Evolutionary conservation across 2,329 filamentous ascomycete species (phyloP).

Genomic region (Biscogniauxia marginata): DNA sequence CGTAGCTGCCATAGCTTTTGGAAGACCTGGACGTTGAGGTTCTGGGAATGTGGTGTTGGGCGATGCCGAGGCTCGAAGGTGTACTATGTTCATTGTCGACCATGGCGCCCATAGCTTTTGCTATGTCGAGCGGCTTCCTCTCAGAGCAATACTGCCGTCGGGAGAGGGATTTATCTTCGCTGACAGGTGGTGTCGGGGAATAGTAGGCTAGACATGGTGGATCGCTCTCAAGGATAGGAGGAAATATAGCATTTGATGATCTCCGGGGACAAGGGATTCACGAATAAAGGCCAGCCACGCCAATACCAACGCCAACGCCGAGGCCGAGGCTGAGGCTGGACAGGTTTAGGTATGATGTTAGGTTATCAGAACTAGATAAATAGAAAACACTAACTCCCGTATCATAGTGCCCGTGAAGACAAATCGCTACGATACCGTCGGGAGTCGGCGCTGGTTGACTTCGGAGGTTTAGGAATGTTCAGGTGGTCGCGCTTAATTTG

Average conservation of each 20-base stretch:
- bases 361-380: no score
- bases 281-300: not conserved
- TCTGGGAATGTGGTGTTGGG: slow-evolving; percentile 20
- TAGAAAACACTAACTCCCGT: no score
- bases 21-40: slow-evolving; percentile 31
- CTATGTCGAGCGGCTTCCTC: not conserved
- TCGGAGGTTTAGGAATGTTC: no score
- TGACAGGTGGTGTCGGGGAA: not conserved
- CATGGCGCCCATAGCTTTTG: slow-evolving; percentile 29
- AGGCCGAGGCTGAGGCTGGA: no score
- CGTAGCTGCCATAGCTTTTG: slow-evolving; percentile 38
- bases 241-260: not conserved
- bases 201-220: not conserved
- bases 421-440: no score
- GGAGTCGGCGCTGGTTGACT: no score
- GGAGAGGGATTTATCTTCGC: not conserved
- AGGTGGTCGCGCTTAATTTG: not conserved
- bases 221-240: not conserved
- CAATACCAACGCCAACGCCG: not conserved
- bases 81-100: slow-evolving; percentile 32
- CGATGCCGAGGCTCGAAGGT: slow-evolving; percentile 21
- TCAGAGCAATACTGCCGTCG: not conserved
- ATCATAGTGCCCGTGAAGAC: no score
- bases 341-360: no score
- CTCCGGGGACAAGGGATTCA: not conserved